Evolutionary conservation across 148 eudicot genomes (phyloP).

Genomic region (Fagopyrum esculentum): DNA sequence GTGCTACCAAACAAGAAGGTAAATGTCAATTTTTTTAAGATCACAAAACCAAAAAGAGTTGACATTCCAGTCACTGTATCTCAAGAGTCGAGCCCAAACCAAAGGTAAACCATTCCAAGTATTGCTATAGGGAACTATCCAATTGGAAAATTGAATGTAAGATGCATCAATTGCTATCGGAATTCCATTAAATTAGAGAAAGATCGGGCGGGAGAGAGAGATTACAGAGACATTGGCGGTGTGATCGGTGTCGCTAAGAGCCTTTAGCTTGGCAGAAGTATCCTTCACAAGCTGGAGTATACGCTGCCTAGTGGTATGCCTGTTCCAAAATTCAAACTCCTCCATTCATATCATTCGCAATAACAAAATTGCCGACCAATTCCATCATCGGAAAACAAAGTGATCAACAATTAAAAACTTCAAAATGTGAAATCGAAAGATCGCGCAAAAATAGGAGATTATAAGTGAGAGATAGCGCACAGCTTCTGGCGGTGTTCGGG

Average conservation of each 20-base stretch:
- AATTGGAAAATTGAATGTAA: not conserved
- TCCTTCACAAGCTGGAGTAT: slow-evolving; percentile 59
- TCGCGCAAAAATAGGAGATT: not conserved
- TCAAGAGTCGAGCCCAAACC: not conserved
- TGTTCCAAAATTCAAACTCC: slow-evolving; percentile 14
- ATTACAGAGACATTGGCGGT: slow-evolving; percentile 35
- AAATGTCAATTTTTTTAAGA: not conserved
- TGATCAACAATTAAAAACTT: not conserved
- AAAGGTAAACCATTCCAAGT: not conserved
- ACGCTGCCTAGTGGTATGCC: slow-evolving; percentile 53
- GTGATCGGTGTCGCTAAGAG: slow-evolving; percentile 47
- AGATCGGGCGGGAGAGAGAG: not conserved
- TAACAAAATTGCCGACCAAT: not conserved
- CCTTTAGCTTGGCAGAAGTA: slow-evolving; percentile 61
- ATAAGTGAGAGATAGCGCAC: slow-evolving; percentile 21
- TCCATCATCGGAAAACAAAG: not conserved
- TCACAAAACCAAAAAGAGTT: not conserved
- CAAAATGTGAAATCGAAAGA: not conserved
- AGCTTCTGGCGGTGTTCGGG: slow-evolving; percentile 56
- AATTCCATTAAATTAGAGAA: not conserved
- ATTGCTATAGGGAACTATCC: not conserved
- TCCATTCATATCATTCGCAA: not conserved
- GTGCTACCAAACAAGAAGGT: not conserved
- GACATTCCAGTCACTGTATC: not conserved
- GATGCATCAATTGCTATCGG: not conserved